These are phyloP conservation scores for Strombidium stylifer DNA, from an alignment of 73 alveolate genomes.

Conservation along the genomic window DNA sequence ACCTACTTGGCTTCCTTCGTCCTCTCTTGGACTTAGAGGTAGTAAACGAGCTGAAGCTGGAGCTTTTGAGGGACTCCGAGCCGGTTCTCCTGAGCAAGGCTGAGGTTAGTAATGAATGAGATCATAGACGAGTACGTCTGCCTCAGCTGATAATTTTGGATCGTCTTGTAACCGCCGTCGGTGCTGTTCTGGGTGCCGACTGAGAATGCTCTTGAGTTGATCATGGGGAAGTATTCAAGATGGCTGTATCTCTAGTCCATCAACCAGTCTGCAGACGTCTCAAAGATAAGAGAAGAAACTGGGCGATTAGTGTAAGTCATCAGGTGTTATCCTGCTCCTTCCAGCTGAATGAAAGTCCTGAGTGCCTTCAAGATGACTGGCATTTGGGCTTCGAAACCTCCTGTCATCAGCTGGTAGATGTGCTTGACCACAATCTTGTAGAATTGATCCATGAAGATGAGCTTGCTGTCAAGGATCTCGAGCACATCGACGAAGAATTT, in stretches of 20 bases:
- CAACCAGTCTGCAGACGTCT: background rate
- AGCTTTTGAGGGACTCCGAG: too few relatives aligned
- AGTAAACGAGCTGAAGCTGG: too few relatives aligned
- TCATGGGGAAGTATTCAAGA: slow-evolving; percentile 88
- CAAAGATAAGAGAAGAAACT: slow-evolving; percentile 25
- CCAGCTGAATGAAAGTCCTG: too few relatives aligned
- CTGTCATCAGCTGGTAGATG: slow-evolving; percentile 70
- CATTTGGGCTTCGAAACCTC: slow-evolving; percentile 40
- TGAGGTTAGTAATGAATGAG: too few relatives aligned
- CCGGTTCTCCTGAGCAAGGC: too few relatives aligned
- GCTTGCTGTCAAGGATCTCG: slow-evolving; percentile 69
- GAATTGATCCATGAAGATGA: slow-evolving; percentile 49
- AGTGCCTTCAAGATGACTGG: too few relatives aligned
- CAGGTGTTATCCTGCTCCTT: background rate
- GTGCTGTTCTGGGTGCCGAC: too few relatives aligned
- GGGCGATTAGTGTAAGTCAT: background rate
- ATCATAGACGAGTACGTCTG: too few relatives aligned
- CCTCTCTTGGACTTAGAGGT: too few relatives aligned
- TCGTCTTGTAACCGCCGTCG: too few relatives aligned
- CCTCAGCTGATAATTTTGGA: too few relatives aligned
- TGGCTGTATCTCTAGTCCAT: slow-evolving; percentile 30
- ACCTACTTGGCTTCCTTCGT: too few relatives aligned
- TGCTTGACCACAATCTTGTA: slow-evolving; percentile 85
- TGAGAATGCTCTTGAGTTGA: slow-evolving; percentile 88
- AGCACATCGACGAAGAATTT: slow-evolving; percentile 68